Conservation (phyloP, 495 filamentous ascomycete species). For the Hypoxylon perforatum region DNA sequence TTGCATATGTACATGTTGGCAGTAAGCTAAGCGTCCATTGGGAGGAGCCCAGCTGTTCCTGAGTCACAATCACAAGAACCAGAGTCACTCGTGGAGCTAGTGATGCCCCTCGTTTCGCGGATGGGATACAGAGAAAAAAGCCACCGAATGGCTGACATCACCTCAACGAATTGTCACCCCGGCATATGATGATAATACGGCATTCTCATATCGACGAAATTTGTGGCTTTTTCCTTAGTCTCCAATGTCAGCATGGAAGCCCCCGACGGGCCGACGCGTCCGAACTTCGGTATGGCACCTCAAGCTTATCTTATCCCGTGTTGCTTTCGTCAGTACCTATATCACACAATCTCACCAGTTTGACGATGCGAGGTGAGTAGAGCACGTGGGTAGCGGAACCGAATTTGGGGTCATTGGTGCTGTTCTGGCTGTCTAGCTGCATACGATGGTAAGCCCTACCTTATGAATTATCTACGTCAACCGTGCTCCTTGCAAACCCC, state of each 20-base stretch:
- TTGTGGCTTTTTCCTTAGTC: not conserved
- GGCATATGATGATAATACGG: slow-evolving; percentile 20
- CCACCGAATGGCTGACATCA: slow-evolving; percentile 52
- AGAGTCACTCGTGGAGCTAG: slow-evolving; percentile 20
- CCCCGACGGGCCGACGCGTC: slow-evolving; percentile 40
- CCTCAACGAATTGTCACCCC: slow-evolving; percentile 13
- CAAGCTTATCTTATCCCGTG: slow-evolving; percentile 40
- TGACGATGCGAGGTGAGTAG: slow-evolving; percentile 74
- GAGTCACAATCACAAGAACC: slow-evolving; percentile 32
- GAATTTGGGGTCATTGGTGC: slow-evolving; percentile 39
- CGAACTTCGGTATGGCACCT: slow-evolving; percentile 41
- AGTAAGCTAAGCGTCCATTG: slow-evolving; percentile 41
- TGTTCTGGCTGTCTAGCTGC: slow-evolving; percentile 23
- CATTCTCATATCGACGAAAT: slow-evolving; percentile 3
- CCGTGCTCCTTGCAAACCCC: slow-evolving; percentile 12
- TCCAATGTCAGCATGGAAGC: slow-evolving; percentile 9
- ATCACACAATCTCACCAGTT: slow-evolving; percentile 78
- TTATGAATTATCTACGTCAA: slow-evolving; percentile 39
- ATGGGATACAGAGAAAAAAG: slow-evolving; percentile 44
- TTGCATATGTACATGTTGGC: slow-evolving; percentile 27
- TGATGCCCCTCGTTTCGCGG: slow-evolving; percentile 13
- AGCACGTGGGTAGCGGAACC: slow-evolving; percentile 55
- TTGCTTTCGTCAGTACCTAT: slow-evolving; percentile 29
- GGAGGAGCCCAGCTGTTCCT: slow-evolving; percentile 33
- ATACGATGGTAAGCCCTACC: slow-evolving; percentile 42